Evolutionary conservation across 1,284 basidiomycete genomes (phyloP).

Genomic region (Ceratobasidium sp.): DNA sequence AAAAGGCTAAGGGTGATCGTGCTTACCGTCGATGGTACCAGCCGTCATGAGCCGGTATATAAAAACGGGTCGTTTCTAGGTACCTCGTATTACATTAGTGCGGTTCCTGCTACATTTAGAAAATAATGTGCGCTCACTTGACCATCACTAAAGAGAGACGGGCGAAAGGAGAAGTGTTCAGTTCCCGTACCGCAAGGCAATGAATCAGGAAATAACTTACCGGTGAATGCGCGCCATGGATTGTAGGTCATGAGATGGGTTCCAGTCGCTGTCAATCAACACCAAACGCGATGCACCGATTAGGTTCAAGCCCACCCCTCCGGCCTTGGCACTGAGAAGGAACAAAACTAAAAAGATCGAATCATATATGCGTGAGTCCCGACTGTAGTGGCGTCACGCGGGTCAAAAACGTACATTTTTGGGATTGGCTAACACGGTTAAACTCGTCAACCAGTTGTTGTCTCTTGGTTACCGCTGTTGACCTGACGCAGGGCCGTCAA

Average conservation of each 20-base stretch:
- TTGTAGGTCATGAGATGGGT: constrained; percentile 89
- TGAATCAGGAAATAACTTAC: constrained; percentile 59
- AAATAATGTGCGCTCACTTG: constrained; percentile 59
- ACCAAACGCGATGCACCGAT: constrained; percentile 89
- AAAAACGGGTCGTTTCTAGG: constrained; percentile 79
- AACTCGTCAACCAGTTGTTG: constrained; percentile 86
- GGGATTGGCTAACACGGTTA: constrained; percentile 76
- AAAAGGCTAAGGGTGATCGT: neutral
- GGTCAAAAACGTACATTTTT: constrained; percentile 65
- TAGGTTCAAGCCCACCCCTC: constrained; percentile 94
- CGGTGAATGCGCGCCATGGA: constrained; percentile 98
- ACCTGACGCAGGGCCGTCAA: constrained; percentile 58
- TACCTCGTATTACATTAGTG: neutral
- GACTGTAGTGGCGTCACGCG: too few species aligned
- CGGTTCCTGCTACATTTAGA: too few species aligned
- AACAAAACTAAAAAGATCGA: constrained; percentile 81
- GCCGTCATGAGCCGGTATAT: constrained; percentile 93
- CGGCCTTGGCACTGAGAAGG: constrained; percentile 93
- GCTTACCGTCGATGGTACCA: constrained; percentile 77
- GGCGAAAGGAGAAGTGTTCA: neutral
- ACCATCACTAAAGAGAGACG: constrained; percentile 75
- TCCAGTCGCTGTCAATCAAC: constrained; percentile 89
- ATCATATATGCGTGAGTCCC: neutral
- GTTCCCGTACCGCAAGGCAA: constrained; percentile 5
- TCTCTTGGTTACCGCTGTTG: constrained; percentile 80